Percentiles rank a stretch among this genome's conserved stretches.
Evolutionary conservation across 192 early-diverging fungal species (phyloP).

Genomic region (Backusella parvicylindrica): DNA sequence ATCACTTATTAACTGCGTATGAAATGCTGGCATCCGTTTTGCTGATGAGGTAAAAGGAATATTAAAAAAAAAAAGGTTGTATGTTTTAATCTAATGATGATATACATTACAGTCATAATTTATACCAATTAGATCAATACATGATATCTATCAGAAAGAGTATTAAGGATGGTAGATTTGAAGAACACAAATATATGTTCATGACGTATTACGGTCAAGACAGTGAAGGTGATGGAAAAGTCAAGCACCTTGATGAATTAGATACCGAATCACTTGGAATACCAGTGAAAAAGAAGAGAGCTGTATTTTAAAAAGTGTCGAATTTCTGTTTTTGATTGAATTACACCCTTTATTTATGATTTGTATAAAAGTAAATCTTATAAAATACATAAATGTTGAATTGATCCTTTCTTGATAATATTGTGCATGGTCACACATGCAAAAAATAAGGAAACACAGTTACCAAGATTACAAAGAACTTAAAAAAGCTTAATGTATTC

Average conservation of each 20-base stretch:
- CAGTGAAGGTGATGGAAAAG: constrained; percentile 18
- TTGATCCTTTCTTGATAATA: not conserved
- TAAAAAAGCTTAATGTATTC: too few species aligned
- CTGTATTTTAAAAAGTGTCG: not conserved
- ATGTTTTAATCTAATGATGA: not conserved
- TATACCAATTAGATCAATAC: constrained; percentile 28
- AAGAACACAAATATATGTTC: constrained; percentile 6
- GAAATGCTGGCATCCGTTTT: constrained; percentile 78
- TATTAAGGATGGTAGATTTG: constrained; percentile 18
- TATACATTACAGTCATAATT: constrained; percentile 19
- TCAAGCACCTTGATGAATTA: constrained; percentile 24
- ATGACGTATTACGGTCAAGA: constrained; percentile 24
- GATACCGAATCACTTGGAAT: constrained; percentile 20
- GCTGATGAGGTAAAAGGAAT: constrained; percentile 52
- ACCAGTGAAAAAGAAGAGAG: constrained; percentile 32
- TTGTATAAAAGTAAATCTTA: too few species aligned
- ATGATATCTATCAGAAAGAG: constrained; percentile 24
- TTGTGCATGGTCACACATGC: not conserved
- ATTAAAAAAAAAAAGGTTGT: not conserved
- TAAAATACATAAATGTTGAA: not conserved
- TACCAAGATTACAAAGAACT: not conserved
- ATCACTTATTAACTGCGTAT: constrained; percentile 66
- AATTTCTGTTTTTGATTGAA: not conserved
- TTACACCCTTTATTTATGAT: not conserved
- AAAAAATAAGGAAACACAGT: not conserved